These are phyloP conservation scores for Tuber umbilicatum DNA, from an alignment of 495 filamentous ascomycete genomes.

Conservation along the genomic window DNA sequence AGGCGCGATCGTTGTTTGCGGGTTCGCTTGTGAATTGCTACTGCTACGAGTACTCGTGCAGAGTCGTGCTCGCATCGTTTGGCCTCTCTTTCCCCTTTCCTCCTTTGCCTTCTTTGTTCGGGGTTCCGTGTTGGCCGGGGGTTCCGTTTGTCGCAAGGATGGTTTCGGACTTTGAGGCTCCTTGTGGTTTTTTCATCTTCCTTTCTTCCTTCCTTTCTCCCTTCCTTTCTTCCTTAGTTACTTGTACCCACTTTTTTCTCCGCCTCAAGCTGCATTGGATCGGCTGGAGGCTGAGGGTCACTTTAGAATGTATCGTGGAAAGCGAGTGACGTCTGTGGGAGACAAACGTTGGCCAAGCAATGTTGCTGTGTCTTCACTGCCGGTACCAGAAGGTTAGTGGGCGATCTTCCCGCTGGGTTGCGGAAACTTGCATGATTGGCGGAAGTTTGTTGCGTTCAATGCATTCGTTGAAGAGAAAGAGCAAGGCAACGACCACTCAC, in stretches of 20 bases:
- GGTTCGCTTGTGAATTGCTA: background rate
- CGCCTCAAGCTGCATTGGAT: background rate
- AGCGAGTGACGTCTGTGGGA: background rate
- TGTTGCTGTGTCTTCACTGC: background rate
- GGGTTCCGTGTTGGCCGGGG: background rate
- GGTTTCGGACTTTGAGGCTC: background rate
- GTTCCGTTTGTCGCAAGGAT: background rate
- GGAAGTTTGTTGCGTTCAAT: background rate
- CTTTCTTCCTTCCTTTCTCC: background rate
- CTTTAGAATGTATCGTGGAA: background rate
- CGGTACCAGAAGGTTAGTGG: background rate
- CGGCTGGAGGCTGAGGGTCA: background rate
- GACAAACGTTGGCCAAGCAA: background rate
- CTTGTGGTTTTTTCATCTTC: background rate
- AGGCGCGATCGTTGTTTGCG: background rate
- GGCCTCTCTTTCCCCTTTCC: background rate
- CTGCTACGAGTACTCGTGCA: too few species aligned
- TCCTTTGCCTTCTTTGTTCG: background rate
- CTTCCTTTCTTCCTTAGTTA: background rate
- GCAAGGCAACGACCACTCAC: background rate
- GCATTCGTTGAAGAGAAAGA: background rate
- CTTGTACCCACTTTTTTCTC: background rate
- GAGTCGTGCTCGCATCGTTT: background rate
- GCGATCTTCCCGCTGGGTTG: background rate
- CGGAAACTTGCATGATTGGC: background rate